These are phyloP conservation scores for Ciborinia camelliae DNA, from an alignment of 2,329 filamentous ascomycete species.

Conservation along the genomic window DNA sequence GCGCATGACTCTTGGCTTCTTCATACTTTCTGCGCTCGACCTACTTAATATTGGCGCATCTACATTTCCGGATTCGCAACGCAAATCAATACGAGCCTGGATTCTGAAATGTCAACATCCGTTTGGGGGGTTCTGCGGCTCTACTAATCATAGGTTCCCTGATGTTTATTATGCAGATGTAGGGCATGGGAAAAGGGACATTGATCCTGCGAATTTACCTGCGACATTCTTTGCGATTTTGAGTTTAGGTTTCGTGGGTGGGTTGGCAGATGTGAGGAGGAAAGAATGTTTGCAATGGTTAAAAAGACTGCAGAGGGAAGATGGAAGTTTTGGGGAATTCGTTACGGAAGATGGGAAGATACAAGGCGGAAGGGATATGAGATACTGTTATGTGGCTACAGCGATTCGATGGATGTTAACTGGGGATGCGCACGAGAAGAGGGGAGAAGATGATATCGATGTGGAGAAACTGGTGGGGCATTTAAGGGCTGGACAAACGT, in stretches of 20 bases:
- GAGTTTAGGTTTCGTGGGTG: conserved; percentile 59
- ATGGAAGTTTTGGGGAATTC: conserved; percentile 91
- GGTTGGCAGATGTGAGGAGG: conserved; percentile 64
- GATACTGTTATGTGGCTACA: conserved; percentile 83
- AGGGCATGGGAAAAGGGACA: conserved; percentile 49
- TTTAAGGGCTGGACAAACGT: conserved; percentile 59
- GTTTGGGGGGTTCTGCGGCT: conserved; percentile 83
- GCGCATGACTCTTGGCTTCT: conserved; percentile 84
- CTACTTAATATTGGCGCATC: conserved; percentile 63
- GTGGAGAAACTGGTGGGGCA: conserved; percentile 66
- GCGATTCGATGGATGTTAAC: conserved; percentile 79
- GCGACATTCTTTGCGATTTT: conserved; percentile 87
- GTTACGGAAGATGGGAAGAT: conserved; percentile 55
- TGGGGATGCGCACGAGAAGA: conserved; percentile 53
- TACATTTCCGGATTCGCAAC: conserved; percentile 48
- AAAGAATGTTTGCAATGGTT: conserved; percentile 71
- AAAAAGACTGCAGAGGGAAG: conserved; percentile 66
- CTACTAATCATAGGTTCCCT: conserved; percentile 60
- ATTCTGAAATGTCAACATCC: conserved; percentile 84
- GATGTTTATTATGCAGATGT: conserved; percentile 36
- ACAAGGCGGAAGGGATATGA: conserved; percentile 78
- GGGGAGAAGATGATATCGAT: conserved; percentile 65
- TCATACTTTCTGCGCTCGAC: conserved; percentile 82
- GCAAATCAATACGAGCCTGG: conserved; percentile 62
- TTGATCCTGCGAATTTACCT: conserved; percentile 78